phyloP scores from a whole-genome alignment of 2,329 filamentous ascomycete genomes.

The Epichloe bromicola region DNA sequence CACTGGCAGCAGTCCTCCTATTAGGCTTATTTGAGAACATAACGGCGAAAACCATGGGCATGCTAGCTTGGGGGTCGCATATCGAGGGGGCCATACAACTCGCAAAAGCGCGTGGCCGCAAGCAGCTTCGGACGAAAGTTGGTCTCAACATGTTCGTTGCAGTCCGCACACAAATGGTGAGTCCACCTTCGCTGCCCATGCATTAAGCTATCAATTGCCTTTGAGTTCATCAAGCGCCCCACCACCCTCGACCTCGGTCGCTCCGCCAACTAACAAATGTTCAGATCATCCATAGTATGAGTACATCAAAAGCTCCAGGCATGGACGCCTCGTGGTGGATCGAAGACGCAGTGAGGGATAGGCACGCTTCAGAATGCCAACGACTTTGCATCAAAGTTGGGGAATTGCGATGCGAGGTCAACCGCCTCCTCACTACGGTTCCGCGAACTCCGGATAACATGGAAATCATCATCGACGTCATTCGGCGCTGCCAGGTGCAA shows the following conservation, averaged over 20 bases:
- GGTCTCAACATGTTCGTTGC: slow-evolving; percentile 45
- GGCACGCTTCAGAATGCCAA: slow-evolving; percentile 34
- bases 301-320: slow-evolving; percentile 35
- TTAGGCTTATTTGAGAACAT: slow-evolving; percentile 50
- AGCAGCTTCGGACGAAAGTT: slow-evolving; percentile 38
- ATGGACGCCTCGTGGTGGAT: slow-evolving; percentile 50
- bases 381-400: slow-evolving; percentile 39
- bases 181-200: slow-evolving; percentile 5
- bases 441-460: slow-evolving; percentile 35
- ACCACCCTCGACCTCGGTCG: not conserved
- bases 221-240: not conserved
- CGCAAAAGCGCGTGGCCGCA: slow-evolving; percentile 42
- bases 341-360: slow-evolving; percentile 35
- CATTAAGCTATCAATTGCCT: not conserved
- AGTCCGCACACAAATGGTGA: slow-evolving; percentile 47
- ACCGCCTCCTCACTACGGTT: slow-evolving; percentile 32
- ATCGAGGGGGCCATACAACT: slow-evolving; percentile 51
- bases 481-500: slow-evolving; percentile 36
- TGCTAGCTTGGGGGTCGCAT: slow-evolving; percentile 49
- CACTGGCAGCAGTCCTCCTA: slow-evolving; percentile 45
- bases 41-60: slow-evolving; percentile 38
- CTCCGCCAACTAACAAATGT: slow-evolving; percentile 2
- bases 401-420: slow-evolving; percentile 42
- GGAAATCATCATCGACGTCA: slow-evolving; percentile 36
- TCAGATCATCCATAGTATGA: slow-evolving; percentile 45